These are phyloP conservation scores for Sechiopsis laciniata DNA, from an alignment of 306 rosid species.

Conservation along the genomic window DNA sequence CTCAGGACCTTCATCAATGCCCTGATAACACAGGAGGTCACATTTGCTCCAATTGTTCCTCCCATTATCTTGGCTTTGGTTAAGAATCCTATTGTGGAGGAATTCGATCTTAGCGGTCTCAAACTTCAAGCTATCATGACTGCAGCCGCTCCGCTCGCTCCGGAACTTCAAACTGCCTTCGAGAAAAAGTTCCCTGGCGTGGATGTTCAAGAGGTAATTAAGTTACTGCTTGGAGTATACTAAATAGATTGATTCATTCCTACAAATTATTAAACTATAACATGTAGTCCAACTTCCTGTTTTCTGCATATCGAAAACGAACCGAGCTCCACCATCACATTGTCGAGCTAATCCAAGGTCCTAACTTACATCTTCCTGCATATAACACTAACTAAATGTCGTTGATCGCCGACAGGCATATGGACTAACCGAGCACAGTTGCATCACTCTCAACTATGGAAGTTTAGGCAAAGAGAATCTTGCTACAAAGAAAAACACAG, in stretches of 20 bases:
- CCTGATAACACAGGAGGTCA: conserved; percentile 65
- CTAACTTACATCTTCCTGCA: background rate
- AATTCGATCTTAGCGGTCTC: conserved; percentile 69
- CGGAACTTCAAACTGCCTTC: conserved; percentile 59
- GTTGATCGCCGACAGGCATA: conserved; percentile 51
- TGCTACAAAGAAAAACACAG: conserved; percentile 52
- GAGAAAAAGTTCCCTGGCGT: conserved; percentile 77
- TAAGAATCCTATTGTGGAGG: conserved; percentile 68
- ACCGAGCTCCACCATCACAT: background rate
- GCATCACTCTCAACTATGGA: conserved; percentile 75
- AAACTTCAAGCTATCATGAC: conserved; percentile 81
- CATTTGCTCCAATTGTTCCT: conserved; percentile 83
- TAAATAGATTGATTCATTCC: background rate
- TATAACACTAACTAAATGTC: background rate
- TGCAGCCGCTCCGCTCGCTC: conserved; percentile 94
- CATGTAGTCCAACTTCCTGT: conserved; percentile 1
- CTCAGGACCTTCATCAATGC: conserved; percentile 60
- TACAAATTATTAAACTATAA: too few species aligned
- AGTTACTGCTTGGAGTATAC: background rate
- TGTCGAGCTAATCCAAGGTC: background rate
- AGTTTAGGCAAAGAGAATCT: conserved; percentile 28
- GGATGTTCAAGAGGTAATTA: conserved; percentile 60
- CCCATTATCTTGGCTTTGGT: conserved; percentile 79
- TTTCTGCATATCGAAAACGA: background rate
- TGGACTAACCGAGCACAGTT: conserved; percentile 93